Base-by-base conservation (phyloP, 495 filamentous ascomycete genomes). In the Patellaria atrata region DNA sequence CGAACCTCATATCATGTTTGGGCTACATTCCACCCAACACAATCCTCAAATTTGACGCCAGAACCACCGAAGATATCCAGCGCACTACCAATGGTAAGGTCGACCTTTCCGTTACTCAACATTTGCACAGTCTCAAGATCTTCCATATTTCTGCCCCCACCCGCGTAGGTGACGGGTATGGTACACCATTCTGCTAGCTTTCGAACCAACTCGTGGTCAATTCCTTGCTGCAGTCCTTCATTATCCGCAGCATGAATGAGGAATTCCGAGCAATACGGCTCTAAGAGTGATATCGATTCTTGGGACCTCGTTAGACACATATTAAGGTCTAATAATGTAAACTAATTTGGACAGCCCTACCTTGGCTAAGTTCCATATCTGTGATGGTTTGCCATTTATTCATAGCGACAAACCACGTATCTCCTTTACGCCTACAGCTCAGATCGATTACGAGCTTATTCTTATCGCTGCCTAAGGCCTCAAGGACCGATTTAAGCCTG, bases 201-300 rank as follows among this genome's bases (percentile, higher is more conserved):
- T 35, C 65, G 57, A 0, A 97, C 85, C 2, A 97, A 61, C 32
- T 78, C 67, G 47, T 87, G 77, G 45, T 97, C 91, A 32, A 97
- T 78, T 18, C 89, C 89, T 32, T 65, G 64, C 52, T 94, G 91
- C 30, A 96, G 61, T 6, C 89, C 89, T 53, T 96, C 89, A 35
- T 87, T 84, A 53, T 97, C 89, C n/a, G 91, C 89, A n/a, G 89
- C 89, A 49, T 97, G 91, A 48, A 97, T 82, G 30, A 97, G 64
- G 55, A 97, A 96, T 50, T 97, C 91, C 26, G 79, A 82, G 61
- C 89, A 94, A 54, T 83, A 87, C 8, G 77, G 79, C 49, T 93
- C 85, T 6, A 96, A 63, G 9, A 71, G 52, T 12, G 67, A 65
- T 33, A 97, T 92, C 2, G 76, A 78, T 54, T 77, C 85, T 91